Conservation (phyloP, 768 basidiomycete species). For the Mycena maculata region DNA sequence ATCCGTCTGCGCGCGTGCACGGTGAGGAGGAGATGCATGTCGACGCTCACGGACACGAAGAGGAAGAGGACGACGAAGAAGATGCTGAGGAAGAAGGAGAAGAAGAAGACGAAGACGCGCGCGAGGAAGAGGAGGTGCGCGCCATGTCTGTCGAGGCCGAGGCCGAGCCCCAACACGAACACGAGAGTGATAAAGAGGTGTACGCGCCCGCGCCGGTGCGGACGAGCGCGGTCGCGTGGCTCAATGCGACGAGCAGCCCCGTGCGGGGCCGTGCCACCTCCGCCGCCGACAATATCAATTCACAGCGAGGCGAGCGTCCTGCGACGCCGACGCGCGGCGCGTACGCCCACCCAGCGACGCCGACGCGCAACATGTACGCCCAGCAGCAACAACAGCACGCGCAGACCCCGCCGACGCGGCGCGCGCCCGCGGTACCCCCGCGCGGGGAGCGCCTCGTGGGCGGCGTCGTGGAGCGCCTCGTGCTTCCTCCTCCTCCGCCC, state of each 20-base stretch:
- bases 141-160: slow-evolving; percentile 32
- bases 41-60: slow-evolving; percentile 38
- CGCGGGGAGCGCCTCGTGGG: slow-evolving; percentile 17
- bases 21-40: slow-evolving; percentile 31
- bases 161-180: slow-evolving; percentile 20
- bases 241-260: background rate
- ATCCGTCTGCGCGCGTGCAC: too few relatives aligned
- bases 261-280: too few relatives aligned
- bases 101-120: too few relatives aligned
- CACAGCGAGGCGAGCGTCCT: too few relatives aligned
- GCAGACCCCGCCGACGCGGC: slow-evolving; percentile 23
- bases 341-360: too few relatives aligned
- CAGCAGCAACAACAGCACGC: background rate
- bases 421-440: slow-evolving; percentile 8
- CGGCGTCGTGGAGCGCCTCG: too few relatives aligned
- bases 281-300: too few relatives aligned
- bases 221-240: too few relatives aligned
- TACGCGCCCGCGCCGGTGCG: background rate
- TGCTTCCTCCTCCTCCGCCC: too few relatives aligned
- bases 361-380: background rate
- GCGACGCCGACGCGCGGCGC: too few relatives aligned
- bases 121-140: slow-evolving; percentile 30
- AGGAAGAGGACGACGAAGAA: slow-evolving; percentile 8
- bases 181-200: too few relatives aligned
- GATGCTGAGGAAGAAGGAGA: slow-evolving; percentile 37